Evolutionary conservation across 2,329 filamentous ascomycete species (phyloP), one percentile per base, ranked within the genome.

Genomic region (Aspergillus persii): DNA sequence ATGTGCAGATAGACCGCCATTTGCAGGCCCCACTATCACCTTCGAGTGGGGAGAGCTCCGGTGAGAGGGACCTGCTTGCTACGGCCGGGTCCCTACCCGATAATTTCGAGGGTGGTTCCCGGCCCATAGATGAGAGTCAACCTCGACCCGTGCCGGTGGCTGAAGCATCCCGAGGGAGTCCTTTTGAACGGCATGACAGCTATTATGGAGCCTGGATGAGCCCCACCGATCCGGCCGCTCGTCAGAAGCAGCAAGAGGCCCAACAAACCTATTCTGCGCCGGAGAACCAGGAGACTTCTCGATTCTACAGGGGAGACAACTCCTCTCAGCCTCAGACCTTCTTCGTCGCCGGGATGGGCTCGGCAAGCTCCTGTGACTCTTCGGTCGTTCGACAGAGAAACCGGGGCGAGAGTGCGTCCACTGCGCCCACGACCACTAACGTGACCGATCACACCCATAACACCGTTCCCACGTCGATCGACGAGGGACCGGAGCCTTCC

Each of bases 1-100:
- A 97, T 82, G 82, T 98, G 69, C 87, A 92, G 80, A 85, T 96
- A 75, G 90, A 92, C 76, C 88, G 91, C 81, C 88, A 90, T 83
- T 87, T 92, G 86, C 89, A 92, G 78, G 87, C 86, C 73, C 86
- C 89, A 73, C 81, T 88, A 73, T 92, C 90, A 72, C 89, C 90
- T 61, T 91, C 90, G 82, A 96, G 91, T 82, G 86, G 87, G 77
- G 86, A 88, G 76, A 91, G 88, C 76, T 93, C 90, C 68, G 86
- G 84, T 64, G 86, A 87, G 70, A 81, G 82, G 71, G 84, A 87
- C 70, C 75, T 86, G 68, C 80, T 84, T 66, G 86, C 84, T 57
- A 84, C 84, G 52, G 83, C 86, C 30, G 83, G 80, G 49, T 83
- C 81, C 47, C 74, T 85, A 8, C 83, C 86, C 0, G 81, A 80